Evolutionary conservation across 805 yeast genomes (phyloP).

Genomic region (Saccharomycopsis microspora): DNA sequence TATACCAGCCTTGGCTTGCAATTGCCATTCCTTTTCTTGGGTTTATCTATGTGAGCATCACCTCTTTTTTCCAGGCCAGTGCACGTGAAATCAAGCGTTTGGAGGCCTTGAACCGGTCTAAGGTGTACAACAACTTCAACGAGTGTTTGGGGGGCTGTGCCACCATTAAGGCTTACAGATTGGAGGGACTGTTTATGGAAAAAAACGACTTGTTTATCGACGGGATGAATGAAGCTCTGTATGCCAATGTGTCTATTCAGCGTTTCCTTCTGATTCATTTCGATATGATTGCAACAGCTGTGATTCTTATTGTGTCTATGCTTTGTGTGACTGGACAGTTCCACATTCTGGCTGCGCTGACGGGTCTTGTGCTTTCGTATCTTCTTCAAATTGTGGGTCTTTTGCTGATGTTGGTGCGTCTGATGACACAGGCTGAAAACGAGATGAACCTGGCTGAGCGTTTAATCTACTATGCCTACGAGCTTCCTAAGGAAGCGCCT

Average conservation of each 20-base stretch:
- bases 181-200: conserved; percentile 33
- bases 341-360: conserved; percentile 45
- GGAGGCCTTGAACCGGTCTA: conserved; percentile 61
- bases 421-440: conserved; percentile 55
- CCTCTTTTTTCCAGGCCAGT: conserved; percentile 54
- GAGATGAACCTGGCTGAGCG: conserved; percentile 57
- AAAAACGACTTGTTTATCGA: conserved; percentile 39
- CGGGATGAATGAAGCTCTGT: conserved; percentile 57
- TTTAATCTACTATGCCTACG: conserved; percentile 51
- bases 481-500: conserved; percentile 61
- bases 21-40: conserved; percentile 47
- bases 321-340: conserved; percentile 54
- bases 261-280: conserved; percentile 61
- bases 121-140: conserved; percentile 60
- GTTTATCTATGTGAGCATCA: conserved; percentile 30
- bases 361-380: conserved; percentile 62
- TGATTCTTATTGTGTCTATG: conserved; percentile 46
- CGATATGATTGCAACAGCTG: conserved; percentile 39
- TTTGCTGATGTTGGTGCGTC: conserved; percentile 48
- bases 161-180: conserved; percentile 52
- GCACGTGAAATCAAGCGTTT: conserved; percentile 69
- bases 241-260: conserved; percentile 50
- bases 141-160: conserved; percentile 61
- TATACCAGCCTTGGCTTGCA: conserved; percentile 70
- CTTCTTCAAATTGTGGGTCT: conserved; percentile 43